Percentiles rank a stretch among this genome's conserved stretches.
Evolutionary conservation across 164 flowering plant genomes (phyloP).

Genomic region (Kingdonia uniflora): DNA sequence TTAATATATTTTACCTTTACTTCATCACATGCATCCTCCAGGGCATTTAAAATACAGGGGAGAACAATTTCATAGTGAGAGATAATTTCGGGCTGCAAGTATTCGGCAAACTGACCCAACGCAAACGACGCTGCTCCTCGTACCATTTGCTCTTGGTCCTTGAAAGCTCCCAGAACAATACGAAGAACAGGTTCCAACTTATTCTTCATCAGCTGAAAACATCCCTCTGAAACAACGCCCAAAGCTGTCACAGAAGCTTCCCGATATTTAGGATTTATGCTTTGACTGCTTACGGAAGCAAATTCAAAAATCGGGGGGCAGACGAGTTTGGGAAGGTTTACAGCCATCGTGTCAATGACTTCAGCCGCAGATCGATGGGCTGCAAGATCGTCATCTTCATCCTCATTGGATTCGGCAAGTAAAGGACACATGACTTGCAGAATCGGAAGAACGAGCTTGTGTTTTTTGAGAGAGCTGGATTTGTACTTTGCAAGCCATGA

Average conservation of each 20-base stretch:
- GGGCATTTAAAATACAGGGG: conserved; percentile 72
- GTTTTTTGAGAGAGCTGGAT: conserved; percentile 70
- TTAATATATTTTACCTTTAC: conserved; percentile 55
- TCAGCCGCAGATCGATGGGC: conserved; percentile 96
- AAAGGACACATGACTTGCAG: conserved; percentile 92
- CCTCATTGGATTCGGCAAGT: conserved; percentile 69
- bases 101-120: conserved; percentile 90
- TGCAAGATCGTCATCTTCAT: conserved; percentile 88
- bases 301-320: conserved; percentile 80
- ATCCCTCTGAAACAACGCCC: conserved; percentile 91
- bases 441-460: conserved; percentile 73
- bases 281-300: conserved; percentile 69
- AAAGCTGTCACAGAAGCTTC: conserved; percentile 89
- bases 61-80: conserved; percentile 82
- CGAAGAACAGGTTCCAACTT: conserved; percentile 71
- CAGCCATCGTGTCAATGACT: conserved; percentile 91
- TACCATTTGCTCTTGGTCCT: conserved; percentile 89
- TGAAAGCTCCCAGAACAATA: conserved; percentile 66
- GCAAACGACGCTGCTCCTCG: conserved; percentile 99
- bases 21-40: conserved; percentile 82
- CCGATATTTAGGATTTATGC: conserved; percentile 60
- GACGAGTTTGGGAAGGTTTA: conserved; percentile 74
- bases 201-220: conserved; percentile 68
- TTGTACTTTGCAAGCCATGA: conserved; percentile 97
- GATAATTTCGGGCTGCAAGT: conserved; percentile 87